phyloP scores from a whole-genome alignment of 805 yeast species.

The Ogataea angusta region DNA sequence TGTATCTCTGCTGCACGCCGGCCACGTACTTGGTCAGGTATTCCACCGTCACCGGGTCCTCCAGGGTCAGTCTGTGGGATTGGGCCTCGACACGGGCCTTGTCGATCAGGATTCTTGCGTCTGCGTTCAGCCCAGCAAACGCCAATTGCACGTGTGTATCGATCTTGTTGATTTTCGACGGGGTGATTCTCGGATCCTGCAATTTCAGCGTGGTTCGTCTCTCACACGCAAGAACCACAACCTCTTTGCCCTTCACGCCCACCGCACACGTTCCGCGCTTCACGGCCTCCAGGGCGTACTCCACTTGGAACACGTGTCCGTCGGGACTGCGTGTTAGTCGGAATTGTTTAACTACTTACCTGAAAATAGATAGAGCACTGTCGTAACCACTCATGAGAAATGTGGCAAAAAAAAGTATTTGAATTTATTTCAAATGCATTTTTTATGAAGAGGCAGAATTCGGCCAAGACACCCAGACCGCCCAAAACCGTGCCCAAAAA shows the following conservation, averaged over 20 bases:
- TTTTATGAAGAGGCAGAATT: conserved; percentile 1
- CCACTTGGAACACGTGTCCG: conserved; percentile 98
- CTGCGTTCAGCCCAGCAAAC: conserved; percentile 98
- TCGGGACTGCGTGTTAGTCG: conserved; percentile 65
- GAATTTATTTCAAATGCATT: conserved; percentile 1
- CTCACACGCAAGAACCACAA: conserved; percentile 94
- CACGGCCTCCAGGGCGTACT: conserved; percentile 96
- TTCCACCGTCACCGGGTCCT: conserved; percentile 89
- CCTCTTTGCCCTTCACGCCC: conserved; percentile 86
- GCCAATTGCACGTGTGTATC: conserved; percentile 90
- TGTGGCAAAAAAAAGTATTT: conserved; percentile 5
- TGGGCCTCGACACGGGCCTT: conserved; percentile 97
- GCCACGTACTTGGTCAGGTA: conserved; percentile 92
- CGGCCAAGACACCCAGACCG: conserved; percentile 13
- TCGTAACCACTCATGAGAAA: conserved; percentile 93
- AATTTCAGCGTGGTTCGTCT: conserved; percentile 91
- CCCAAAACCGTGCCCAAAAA: conserved; percentile 47
- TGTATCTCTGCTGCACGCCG: conserved; percentile 95
- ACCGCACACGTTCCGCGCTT: conserved; percentile 98
- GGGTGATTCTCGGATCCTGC: conserved; percentile 95
- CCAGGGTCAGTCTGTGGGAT: conserved; percentile 87
- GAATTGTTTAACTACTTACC: conserved; percentile 52
- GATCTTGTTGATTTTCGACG: conserved; percentile 86
- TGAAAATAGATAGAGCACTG: conserved; percentile 95
- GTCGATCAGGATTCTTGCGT: conserved; percentile 90